These are phyloP conservation scores for Parachaetomium inaequale DNA, from an alignment of 495 filamentous ascomycete genomes.

Conservation along the genomic window DNA sequence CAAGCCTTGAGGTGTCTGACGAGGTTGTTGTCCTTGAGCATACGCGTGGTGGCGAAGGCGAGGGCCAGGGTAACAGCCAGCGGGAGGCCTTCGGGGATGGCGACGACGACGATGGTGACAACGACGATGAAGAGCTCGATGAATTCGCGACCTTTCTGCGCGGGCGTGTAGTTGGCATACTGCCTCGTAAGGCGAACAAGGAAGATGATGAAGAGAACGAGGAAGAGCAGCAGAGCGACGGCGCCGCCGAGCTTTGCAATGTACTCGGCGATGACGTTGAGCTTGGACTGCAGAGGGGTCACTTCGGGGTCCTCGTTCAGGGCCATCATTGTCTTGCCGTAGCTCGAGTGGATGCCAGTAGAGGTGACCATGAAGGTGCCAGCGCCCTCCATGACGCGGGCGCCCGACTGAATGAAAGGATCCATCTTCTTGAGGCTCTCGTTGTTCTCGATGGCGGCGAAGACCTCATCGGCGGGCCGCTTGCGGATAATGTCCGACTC, in stretches of 20 bases:
- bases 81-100: conserved; percentile 89
- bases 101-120: conserved; percentile 92
- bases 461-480: conserved; percentile 71
- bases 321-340: conserved; percentile 92
- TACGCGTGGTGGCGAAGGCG: conserved; percentile 89
- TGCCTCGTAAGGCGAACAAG: conserved; percentile 56
- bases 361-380: conserved; percentile 84
- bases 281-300: conserved; percentile 90
- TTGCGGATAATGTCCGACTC: conserved; percentile 82
- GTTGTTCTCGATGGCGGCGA: conserved; percentile 68
- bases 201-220: conserved; percentile 93
- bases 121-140: conserved; percentile 92
- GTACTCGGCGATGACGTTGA: conserved; percentile 85
- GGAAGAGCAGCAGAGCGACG: conserved; percentile 77
- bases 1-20: conserved; percentile 88
- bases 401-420: conserved; percentile 90
- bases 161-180: conserved; percentile 49
- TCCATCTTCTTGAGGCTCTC: conserved; percentile 79
- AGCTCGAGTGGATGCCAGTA: conserved; percentile 80
- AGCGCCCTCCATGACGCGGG: conserved; percentile 87
- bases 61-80: conserved; percentile 90
- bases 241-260: conserved; percentile 90
- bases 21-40: conserved; percentile 93
- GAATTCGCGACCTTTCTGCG: conserved; percentile 81
- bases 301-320: conserved; percentile 85